phyloP scores from a whole-genome alignment of 139 green algal species.

The Haematococcus sp. region DNA sequence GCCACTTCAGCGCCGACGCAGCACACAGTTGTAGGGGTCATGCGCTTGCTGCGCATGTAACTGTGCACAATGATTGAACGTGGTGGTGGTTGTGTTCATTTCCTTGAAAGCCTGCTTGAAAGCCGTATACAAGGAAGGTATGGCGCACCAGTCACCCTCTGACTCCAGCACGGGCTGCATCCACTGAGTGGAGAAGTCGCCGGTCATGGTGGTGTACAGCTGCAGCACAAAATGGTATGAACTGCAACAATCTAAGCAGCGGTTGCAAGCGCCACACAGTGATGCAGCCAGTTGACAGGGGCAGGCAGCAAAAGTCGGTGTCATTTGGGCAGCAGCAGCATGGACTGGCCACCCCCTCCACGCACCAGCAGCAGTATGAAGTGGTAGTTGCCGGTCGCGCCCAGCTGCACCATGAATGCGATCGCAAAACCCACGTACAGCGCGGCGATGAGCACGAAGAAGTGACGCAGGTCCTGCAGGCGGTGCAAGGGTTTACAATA shows the following conservation, averaged over 20 bases:
- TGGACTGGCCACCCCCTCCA: neutral
- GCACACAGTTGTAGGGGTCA: no score
- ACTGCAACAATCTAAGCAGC: no score
- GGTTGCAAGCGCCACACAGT: no score
- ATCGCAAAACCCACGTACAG: constrained; percentile 27
- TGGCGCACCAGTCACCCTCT: neutral
- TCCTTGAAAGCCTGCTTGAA: no score
- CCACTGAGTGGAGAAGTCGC: constrained; percentile 14
- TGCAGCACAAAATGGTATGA: constrained; percentile 11
- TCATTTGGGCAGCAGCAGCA: neutral
- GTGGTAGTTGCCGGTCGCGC: neutral
- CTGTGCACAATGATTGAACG: no score
- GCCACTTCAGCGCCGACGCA: no score
- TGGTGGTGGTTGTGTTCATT: no score
- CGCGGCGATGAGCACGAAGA: constrained; percentile 32
- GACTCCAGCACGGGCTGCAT: neutral
- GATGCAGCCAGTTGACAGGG: no score
- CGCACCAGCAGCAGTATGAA: neutral
- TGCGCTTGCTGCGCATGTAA: no score
- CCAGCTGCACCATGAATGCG: constrained; percentile 35
- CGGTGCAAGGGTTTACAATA: neutral
- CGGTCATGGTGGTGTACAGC: constrained; percentile 41
- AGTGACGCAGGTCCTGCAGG: constrained; percentile 35
- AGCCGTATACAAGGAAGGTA: no score
- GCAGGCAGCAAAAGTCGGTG: no score